Evolutionary conservation across 139 green algal genomes (phyloP).

Genomic region (Chlorella sp.): DNA sequence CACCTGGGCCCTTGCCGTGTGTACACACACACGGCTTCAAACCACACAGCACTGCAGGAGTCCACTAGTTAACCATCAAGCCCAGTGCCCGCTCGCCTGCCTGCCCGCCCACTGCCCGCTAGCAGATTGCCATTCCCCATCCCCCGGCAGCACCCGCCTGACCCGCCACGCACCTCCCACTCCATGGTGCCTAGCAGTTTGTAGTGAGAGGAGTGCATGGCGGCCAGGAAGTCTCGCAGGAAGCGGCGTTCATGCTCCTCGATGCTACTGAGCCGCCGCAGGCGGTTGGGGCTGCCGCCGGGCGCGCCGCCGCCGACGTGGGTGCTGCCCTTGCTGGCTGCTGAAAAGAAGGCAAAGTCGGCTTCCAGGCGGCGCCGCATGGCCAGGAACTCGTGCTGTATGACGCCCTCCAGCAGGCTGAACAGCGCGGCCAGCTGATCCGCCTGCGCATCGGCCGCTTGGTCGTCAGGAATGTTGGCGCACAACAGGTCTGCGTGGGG

Average conservation of each 20-base stretch:
- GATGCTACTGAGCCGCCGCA: background rate
- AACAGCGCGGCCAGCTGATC: constrained; percentile 2
- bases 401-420: background rate
- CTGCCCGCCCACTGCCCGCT: background rate
- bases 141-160: background rate
- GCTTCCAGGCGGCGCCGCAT: constrained; percentile 3
- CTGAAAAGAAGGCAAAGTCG: constrained; percentile 2
- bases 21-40: too few relatives aligned
- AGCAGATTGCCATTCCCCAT: background rate
- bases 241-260: constrained; percentile 14
- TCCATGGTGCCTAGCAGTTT: background rate
- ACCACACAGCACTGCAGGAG: too few relatives aligned
- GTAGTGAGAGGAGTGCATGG: constrained; percentile 3
- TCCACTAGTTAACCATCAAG: too few relatives aligned
- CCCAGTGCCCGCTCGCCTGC: background rate
- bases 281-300: background rate
- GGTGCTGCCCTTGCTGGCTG: background rate
- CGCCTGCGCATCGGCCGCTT: too few relatives aligned
- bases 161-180: background rate
- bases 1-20: too few relatives aligned
- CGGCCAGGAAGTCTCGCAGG: constrained; percentile 7
- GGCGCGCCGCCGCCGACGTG: background rate
- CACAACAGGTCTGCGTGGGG: background rate
- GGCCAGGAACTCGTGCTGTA: background rate
- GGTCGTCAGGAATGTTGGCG: background rate